Conservation (phyloP, 805 yeast genomes). For the Metschnikowia noctiluminum region DNA sequence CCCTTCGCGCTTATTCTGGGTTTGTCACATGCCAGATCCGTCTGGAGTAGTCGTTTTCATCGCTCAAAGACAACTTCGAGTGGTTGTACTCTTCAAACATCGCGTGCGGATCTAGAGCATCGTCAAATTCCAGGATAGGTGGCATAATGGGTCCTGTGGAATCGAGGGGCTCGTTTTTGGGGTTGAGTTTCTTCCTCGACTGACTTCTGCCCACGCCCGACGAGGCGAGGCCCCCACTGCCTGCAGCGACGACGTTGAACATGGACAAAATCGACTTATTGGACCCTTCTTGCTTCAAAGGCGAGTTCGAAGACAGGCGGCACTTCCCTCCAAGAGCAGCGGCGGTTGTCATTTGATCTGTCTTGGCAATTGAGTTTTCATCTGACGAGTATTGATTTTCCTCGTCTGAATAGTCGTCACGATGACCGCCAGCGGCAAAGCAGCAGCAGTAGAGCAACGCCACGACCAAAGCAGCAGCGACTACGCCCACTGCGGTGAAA, state of each 20-base stretch:
- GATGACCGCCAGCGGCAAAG: conserved; percentile 14
- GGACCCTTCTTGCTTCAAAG: conserved; percentile 32
- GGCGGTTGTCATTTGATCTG: conserved; percentile 15
- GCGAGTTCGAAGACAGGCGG: conserved; percentile 10
- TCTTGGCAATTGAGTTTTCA: conserved; percentile 23
- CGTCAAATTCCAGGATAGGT: conserved; percentile 28
- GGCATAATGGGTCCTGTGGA: conserved; percentile 25
- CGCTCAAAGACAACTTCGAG: conserved; percentile 16
- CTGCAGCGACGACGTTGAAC: conserved; percentile 15
- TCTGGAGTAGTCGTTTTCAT: conserved; percentile 19
- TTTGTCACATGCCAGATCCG: conserved; percentile 20
- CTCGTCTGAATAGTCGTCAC: conserved; percentile 35
- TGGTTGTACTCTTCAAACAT: conserved; percentile 15
- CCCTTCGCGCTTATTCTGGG: conserved; percentile 5
- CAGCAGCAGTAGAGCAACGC: conserved; percentile 44
- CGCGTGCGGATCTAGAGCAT: conserved; percentile 16
- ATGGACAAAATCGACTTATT: conserved; percentile 32
- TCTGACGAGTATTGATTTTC: conserved; percentile 38
- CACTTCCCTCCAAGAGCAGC: conserved; percentile 10
- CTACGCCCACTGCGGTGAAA: conserved; percentile 74
- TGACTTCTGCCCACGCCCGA: conserved; percentile 26
- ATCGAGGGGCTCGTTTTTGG: conserved; percentile 15
- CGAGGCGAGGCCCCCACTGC: conserved; percentile 12
- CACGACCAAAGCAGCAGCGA: conserved; percentile 43
- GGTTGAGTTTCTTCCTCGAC: conserved; percentile 29